Evolutionary conservation across 2,329 filamentous ascomycete genomes (phyloP).

Genomic region (Ophiosphaerella korrae): DNA sequence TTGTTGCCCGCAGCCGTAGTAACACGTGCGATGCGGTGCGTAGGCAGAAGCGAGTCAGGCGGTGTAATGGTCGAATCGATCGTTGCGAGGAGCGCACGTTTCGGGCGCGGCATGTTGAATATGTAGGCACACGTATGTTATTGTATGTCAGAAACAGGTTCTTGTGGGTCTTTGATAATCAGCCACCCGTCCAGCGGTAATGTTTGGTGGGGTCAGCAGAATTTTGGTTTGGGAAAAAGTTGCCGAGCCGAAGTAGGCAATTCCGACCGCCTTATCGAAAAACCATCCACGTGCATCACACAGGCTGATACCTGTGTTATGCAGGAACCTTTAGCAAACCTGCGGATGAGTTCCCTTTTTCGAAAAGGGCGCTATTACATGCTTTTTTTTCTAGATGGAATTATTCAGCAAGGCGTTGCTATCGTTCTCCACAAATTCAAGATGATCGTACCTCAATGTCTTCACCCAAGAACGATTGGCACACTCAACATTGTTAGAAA

Average conservation of each 20-base stretch:
- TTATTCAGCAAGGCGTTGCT: too few species aligned
- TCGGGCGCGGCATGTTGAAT: conserved; percentile 69
- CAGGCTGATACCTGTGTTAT: neutral
- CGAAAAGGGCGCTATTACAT: neutral
- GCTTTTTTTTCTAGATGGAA: too few species aligned
- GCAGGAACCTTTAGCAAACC: too few species aligned
- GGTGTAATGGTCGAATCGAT: conserved; percentile 72
- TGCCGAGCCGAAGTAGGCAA: conserved; percentile 13
- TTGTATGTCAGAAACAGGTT: neutral
- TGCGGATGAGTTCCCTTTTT: neutral
- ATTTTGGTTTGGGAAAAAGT: conserved; percentile 8
- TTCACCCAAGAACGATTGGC: too few species aligned
- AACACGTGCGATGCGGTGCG: conserved; percentile 74
- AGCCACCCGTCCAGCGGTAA: neutral
- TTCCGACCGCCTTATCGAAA: conserved; percentile 6
- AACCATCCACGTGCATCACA: conserved; percentile 16
- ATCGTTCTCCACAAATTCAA: too few species aligned
- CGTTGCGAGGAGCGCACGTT: conserved; percentile 77
- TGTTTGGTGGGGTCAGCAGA: conserved; percentile 14
- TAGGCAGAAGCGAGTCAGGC: conserved; percentile 58
- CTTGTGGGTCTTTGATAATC: neutral
- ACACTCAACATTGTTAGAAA: too few species aligned
- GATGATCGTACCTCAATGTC: too few species aligned
- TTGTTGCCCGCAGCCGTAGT: conserved; percentile 86
- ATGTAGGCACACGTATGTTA: neutral